Conservation (phyloP, 2,329 filamentous ascomycete species). For the Talaromyces pinophilus region DNA sequence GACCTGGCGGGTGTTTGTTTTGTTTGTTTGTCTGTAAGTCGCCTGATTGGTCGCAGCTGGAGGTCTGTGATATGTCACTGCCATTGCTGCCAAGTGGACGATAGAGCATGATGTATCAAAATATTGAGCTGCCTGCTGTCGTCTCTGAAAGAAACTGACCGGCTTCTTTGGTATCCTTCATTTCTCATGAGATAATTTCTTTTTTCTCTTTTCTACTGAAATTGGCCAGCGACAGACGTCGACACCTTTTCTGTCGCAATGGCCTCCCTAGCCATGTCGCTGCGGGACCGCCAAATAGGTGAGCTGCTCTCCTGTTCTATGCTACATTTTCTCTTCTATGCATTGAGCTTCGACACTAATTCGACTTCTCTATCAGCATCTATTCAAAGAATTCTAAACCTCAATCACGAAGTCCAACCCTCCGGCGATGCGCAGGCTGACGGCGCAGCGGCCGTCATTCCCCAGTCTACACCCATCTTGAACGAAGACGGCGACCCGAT, state of each 20-base stretch:
- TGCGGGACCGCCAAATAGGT: slow-evolving; percentile 74
- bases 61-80: slow-evolving; percentile 16
- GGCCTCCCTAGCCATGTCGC: slow-evolving; percentile 58
- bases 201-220: not conserved
- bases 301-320: slow-evolving; percentile 36
- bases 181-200: slow-evolving; percentile 7
- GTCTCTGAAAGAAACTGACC: not conserved
- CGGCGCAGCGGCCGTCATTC: slow-evolving; percentile 61
- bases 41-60: slow-evolving; percentile 26
- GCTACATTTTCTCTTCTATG: slow-evolving; percentile 20
- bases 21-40: slow-evolving; percentile 27
- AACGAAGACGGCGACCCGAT: slow-evolving; percentile 88
- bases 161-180: not conserved
- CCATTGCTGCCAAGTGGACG: slow-evolving; percentile 35
- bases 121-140: slow-evolving; percentile 3
- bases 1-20: slow-evolving; percentile 15
- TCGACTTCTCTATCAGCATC: slow-evolving; percentile 60
- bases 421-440: slow-evolving; percentile 63
- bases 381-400: slow-evolving; percentile 91
- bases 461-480: slow-evolving; percentile 74
- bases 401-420: slow-evolving; percentile 71
- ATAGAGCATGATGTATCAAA: slow-evolving; percentile 7
- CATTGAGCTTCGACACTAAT: not conserved
- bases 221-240: not conserved
- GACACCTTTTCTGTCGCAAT: slow-evolving; percentile 44